Percentiles rank a stretch among this genome's conserved stretches.
phyloP scores from a whole-genome alignment of 2,329 filamentous ascomycete genomes.

The Ceratocystis ficicola region DNA sequence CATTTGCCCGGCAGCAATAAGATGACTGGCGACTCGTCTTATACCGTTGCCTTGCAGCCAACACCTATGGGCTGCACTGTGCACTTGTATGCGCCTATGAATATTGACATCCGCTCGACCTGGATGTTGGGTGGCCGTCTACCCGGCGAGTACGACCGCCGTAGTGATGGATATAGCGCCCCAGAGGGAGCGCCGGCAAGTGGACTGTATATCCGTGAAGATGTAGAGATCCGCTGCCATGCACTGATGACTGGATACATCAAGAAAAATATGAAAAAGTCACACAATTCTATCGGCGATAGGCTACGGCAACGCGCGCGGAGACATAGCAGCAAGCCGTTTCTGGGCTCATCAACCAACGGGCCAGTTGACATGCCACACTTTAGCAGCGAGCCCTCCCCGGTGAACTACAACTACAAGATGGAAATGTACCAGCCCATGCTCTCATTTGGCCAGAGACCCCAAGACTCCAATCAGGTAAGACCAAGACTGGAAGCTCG shows the following conservation, averaged over 20 bases:
- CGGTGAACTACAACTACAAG: constrained; percentile 10
- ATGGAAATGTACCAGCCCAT: constrained; percentile 15
- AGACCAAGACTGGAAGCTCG: background rate
- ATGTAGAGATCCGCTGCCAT: constrained; percentile 70
- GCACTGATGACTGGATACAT: constrained; percentile 64
- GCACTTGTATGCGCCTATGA: constrained; percentile 71
- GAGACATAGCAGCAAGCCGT: constrained; percentile 9
- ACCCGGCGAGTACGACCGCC: constrained; percentile 55
- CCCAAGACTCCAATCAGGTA: background rate
- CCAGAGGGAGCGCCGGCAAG: constrained; percentile 37
- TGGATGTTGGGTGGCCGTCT: constrained; percentile 65
- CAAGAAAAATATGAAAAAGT: constrained; percentile 68
- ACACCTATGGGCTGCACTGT: constrained; percentile 62
- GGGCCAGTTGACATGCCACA: constrained; percentile 4
- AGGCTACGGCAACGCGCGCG: background rate
- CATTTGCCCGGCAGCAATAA: constrained; percentile 53
- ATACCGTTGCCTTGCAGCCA: constrained; percentile 71
- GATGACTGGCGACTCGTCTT: constrained; percentile 50
- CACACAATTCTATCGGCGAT: constrained; percentile 54
- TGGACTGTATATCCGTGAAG: constrained; percentile 76
- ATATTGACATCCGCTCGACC: constrained; percentile 64
- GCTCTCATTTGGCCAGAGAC: constrained; percentile 12
- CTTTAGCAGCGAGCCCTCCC: background rate
- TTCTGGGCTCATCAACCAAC: background rate
- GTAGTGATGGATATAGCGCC: constrained; percentile 53